Base-by-base conservation (phyloP, 768 basidiomycete species). In the Plicaturopsis crispa region DNA sequence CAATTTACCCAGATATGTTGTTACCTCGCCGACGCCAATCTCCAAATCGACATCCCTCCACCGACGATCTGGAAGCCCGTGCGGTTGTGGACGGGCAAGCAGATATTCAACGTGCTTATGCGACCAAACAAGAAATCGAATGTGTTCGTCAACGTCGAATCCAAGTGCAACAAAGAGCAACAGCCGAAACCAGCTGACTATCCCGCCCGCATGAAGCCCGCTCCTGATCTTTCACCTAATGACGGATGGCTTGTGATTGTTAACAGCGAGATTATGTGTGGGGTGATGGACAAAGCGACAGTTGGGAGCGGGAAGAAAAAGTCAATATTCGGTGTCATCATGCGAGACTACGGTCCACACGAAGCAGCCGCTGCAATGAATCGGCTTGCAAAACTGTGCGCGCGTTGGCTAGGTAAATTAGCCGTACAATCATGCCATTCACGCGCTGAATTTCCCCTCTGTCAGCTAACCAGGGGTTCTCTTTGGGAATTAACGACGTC, bases 261-360 rank as follows among this genome's bases (percentile, higher is more conserved):
- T 45, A 99, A 98, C 57, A 91, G 87, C 53, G 93, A 99, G 61
- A 90, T 99, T 50, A 99, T 98, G 91, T 97, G 93, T 51, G 96
- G 96, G 31, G 87, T 91, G 12, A 94, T 98, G 82, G 96, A 99
- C 66, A 99, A 99, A 63, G 87, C 88, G 12, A 97, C 91, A 0
- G 84, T 98, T 3, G 96, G 96, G 38, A 86, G 89, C 49, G 96
- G 96, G 37, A 99, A 99, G 75, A 98, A 99, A 70, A 98, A 97
- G 55, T 96, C 92, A 2, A 90, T 99, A 31, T 99, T 98, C 53
- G 94, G 94, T 46, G 89, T 97, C 31, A 98, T 99, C 49, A 75
- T 97, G 66, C 72, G 94, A 41, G 96, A 99, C 60, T 98, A 96
- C 57, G 96, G 96, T 4, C 76, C 90, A 5, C 81, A 94, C 48